A percentile compares a stretch with the other conserved stretches of the same genome.
Evolutionary conservation across 352 stramenopile species (phyloP).

Genomic region (Saprolegnia parasitica): DNA sequence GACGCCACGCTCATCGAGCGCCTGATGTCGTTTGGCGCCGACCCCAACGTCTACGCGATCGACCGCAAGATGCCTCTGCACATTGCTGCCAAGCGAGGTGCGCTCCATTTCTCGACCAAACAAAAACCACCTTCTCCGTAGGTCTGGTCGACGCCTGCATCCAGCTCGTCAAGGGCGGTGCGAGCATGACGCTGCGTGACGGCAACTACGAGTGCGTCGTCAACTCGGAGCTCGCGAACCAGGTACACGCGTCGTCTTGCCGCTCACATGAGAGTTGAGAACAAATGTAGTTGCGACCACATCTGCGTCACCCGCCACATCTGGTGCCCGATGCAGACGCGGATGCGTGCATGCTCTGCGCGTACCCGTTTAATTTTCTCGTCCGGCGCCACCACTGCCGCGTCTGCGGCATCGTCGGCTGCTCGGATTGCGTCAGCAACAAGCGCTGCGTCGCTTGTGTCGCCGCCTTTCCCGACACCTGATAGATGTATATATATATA

Average conservation of each 20-base stretch:
- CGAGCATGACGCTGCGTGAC: slow-evolving; percentile 67
- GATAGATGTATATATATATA: no score
- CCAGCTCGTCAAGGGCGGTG: slow-evolving; percentile 56
- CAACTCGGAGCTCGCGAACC: slow-evolving; percentile 50
- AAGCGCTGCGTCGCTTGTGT: slow-evolving; percentile 2
- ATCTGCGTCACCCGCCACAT: slow-evolving; percentile 49
- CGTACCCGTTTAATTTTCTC: slow-evolving; percentile 63
- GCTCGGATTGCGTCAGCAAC: slow-evolving; percentile 46
- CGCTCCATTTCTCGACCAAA: background rate
- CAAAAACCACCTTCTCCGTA: no score
- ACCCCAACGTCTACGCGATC: slow-evolving; percentile 52
- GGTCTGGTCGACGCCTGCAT: slow-evolving; percentile 59
- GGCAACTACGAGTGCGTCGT: slow-evolving; percentile 52
- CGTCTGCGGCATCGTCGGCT: slow-evolving; percentile 70
- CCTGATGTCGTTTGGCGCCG: slow-evolving; percentile 50
- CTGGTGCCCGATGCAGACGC: slow-evolving; percentile 61
- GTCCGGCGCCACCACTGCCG: slow-evolving; percentile 73
- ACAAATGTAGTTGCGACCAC: slow-evolving; percentile 45
- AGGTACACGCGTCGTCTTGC: slow-evolving; percentile 33
- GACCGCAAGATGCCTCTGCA: slow-evolving; percentile 72
- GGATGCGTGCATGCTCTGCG: slow-evolving; percentile 63
- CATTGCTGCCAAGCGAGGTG: slow-evolving; percentile 74
- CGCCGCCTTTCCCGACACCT: background rate
- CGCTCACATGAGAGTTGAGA: background rate
- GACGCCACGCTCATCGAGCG: slow-evolving; percentile 50